phyloP scores from a whole-genome alignment of 306 rosid species.

The Inga oerstediana region DNA sequence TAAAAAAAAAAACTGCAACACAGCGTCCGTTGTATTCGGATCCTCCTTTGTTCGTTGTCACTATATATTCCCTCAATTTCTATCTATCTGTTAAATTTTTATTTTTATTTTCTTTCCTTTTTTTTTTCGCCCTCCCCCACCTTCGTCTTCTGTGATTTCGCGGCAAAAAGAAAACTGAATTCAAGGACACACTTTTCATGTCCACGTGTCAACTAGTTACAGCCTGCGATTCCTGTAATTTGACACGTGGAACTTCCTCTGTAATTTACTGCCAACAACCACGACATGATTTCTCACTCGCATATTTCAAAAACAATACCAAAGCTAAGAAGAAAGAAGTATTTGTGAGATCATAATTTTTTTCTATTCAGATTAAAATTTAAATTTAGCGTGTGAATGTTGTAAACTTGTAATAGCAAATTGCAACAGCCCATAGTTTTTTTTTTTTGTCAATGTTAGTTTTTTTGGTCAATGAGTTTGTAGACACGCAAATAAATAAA shows the following conservation, averaged over 20 bases:
- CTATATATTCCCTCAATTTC: conserved; percentile 5
- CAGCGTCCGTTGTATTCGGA: conserved; percentile 47
- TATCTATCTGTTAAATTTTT: not conserved
- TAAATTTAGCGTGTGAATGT: not conserved
- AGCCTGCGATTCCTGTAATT: not conserved
- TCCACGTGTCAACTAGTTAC: not conserved
- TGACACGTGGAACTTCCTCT: not conserved
- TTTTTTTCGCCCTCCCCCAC: not conserved
- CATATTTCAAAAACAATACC: no score
- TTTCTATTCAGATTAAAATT: not conserved
- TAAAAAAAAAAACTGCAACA: not conserved
- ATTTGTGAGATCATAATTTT: not conserved
- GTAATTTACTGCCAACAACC: not conserved
- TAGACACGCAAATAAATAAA: not conserved
- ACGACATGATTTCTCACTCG: not conserved
- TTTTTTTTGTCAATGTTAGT: not conserved
- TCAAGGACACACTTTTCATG: not conserved
- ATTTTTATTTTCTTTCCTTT: not conserved
- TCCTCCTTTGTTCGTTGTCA: conserved; percentile 15
- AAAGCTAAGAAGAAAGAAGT: not conserved
- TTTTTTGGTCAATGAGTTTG: not conserved
- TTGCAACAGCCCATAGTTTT: not conserved
- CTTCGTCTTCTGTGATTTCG: not conserved
- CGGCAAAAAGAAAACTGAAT: conserved; percentile 15
- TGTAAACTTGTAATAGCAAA: not conserved